These are phyloP conservation scores for Ustilago bromivora DNA, from an alignment of 1,284 basidiomycete species.

Conservation along the genomic window DNA sequence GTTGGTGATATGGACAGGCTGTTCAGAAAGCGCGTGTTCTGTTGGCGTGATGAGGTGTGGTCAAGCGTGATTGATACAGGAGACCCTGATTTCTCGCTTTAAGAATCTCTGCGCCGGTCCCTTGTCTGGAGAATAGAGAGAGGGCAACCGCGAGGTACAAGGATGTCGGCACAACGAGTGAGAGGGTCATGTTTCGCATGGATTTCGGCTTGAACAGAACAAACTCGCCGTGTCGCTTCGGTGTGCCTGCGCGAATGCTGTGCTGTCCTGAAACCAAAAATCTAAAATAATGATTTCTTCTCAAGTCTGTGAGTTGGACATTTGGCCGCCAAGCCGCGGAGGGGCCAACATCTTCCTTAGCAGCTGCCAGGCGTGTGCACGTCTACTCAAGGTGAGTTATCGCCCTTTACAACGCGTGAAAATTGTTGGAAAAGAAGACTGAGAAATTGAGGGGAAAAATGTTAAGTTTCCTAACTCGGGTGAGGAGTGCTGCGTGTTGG, in stretches of 20 bases:
- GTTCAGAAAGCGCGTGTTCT: slow-evolving; percentile 1
- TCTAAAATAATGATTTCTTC: background rate
- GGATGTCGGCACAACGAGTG: background rate
- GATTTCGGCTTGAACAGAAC: no score
- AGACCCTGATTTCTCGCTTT: background rate
- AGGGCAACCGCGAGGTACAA: background rate
- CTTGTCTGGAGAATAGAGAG: background rate
- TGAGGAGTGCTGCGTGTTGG: no score
- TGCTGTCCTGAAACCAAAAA: background rate
- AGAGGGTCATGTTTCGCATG: background rate
- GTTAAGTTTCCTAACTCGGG: no score
- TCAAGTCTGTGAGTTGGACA: background rate
- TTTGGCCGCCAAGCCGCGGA: background rate
- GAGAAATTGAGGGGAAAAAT: no score
- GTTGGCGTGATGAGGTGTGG: background rate
- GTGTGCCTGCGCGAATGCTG: background rate
- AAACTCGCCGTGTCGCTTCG: background rate
- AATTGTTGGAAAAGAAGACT: no score
- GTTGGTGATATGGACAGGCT: background rate
- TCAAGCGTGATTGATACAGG: no score
- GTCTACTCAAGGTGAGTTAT: no score
- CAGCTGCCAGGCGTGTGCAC: background rate
- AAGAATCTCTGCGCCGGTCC: slow-evolving; percentile 1
- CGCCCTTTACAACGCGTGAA: no score
- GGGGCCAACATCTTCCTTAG: background rate